Conservation (phyloP, 1,284 basidiomycete genomes). For the Ustilago vetiveriae region DNA sequence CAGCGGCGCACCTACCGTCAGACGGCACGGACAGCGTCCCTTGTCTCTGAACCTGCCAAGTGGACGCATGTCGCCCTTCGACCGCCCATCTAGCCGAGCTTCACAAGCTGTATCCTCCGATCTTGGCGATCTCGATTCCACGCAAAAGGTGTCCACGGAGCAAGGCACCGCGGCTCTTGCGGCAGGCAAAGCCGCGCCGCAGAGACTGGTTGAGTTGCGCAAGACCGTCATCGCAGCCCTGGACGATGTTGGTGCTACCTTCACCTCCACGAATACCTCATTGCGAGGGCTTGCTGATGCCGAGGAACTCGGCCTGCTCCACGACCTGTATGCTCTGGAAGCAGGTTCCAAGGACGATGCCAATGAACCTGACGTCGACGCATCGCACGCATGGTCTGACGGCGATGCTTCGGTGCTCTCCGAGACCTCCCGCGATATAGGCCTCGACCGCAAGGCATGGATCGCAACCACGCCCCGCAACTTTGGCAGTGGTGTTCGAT, state of each 20-base stretch:
- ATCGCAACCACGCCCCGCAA: slow-evolving; percentile 42
- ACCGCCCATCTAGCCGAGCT: slow-evolving; percentile 20
- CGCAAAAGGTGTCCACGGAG: slow-evolving; percentile 22
- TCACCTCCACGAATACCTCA: slow-evolving; percentile 10
- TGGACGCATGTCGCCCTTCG: slow-evolving; percentile 33
- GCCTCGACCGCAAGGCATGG: slow-evolving; percentile 27
- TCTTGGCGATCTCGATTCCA: slow-evolving; percentile 10
- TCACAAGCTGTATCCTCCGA: slow-evolving; percentile 23
- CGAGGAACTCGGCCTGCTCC: slow-evolving; percentile 49
- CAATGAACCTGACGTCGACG: slow-evolving; percentile 21
- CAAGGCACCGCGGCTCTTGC: slow-evolving; percentile 14
- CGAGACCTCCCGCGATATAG: slow-evolving; percentile 21
- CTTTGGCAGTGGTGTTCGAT: slow-evolving; percentile 35
- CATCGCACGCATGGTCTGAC: slow-evolving; percentile 19
- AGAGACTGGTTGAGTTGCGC: slow-evolving; percentile 41
- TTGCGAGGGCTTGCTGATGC: slow-evolving; percentile 41
- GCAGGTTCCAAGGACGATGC: slow-evolving; percentile 10
- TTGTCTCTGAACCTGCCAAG: slow-evolving; percentile 30
- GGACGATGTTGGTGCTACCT: slow-evolving; percentile 39
- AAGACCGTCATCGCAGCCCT: slow-evolving; percentile 32
- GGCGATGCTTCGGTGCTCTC: slow-evolving; percentile 24
- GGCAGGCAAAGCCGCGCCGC: slow-evolving; percentile 7
- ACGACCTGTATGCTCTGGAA: slow-evolving; percentile 55
- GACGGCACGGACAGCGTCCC: slow-evolving; percentile 23
- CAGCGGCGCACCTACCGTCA: slow-evolving; percentile 26